These are phyloP conservation scores for Penicillium sp. DNA, from an alignment of 2,329 filamentous ascomycete species.

Conservation along the genomic window DNA sequence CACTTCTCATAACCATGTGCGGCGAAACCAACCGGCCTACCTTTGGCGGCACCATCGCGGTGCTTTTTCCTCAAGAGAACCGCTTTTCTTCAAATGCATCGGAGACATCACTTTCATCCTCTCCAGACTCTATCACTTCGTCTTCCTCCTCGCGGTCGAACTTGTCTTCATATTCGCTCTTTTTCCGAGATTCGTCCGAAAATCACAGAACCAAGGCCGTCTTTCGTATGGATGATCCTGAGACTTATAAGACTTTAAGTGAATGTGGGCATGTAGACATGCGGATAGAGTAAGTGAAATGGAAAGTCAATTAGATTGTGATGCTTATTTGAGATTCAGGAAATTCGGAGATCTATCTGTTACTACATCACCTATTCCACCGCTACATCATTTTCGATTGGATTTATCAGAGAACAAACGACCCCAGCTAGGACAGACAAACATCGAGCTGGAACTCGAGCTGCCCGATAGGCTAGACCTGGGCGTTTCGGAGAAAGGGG, in stretches of 20 bases:
- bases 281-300: constrained; percentile 30
- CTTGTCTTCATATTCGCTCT: constrained; percentile 28
- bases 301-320: too few species aligned
- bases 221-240: constrained; percentile 24
- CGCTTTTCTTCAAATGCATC: constrained; percentile 1
- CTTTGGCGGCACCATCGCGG: constrained; percentile 33
- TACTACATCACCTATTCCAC: constrained; percentile 5
- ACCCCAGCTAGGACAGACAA: not conserved
- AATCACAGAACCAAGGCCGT: constrained; percentile 20
- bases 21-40: constrained; percentile 45
- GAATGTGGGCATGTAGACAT: constrained; percentile 22
- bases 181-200: constrained; percentile 21
- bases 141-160: constrained; percentile 11
- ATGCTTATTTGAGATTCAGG: constrained; percentile 4
- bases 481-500: constrained; percentile 31
- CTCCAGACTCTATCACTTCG: constrained; percentile 18
- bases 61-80: constrained; percentile 25
- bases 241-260: constrained; percentile 19
- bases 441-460: constrained; percentile 22
- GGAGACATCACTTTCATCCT: constrained; percentile 16
- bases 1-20: constrained; percentile 41
- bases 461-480: constrained; percentile 30
- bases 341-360: constrained; percentile 24
- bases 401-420: constrained; percentile 8
- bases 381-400: constrained; percentile 27